phyloP scores from a whole-genome alignment of 768 basidiomycete genomes.

The Rhodotorula toruloides region DNA sequence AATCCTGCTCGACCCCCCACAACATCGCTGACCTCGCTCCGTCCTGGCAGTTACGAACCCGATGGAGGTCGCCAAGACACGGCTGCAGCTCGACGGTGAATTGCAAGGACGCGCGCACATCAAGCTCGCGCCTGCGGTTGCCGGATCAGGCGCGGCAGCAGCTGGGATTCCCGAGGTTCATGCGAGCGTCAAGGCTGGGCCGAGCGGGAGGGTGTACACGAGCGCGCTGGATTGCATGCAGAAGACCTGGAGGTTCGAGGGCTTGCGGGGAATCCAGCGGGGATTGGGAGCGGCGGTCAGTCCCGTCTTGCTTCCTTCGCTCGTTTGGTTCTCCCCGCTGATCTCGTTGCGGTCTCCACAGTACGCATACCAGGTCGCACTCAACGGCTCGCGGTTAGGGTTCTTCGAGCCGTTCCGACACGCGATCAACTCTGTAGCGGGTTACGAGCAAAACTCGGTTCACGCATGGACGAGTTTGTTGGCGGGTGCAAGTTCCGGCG shows the following conservation, averaged over 20 bases:
- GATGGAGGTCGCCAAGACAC: conserved; percentile 74
- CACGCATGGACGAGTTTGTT: conserved; percentile 69
- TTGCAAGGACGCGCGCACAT: conserved; percentile 58
- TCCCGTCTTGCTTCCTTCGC: conserved; percentile 22
- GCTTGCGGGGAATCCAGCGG: conserved; percentile 67
- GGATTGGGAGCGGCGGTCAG: conserved; percentile 83
- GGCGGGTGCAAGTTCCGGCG: conserved; percentile 84
- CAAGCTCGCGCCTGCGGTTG: background rate
- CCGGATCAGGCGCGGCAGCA: background rate
- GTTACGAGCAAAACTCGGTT: conserved; percentile 59
- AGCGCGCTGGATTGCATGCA: conserved; percentile 75
- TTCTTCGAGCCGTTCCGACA: conserved; percentile 91
- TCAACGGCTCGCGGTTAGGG: conserved; percentile 51
- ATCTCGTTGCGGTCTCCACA: conserved; percentile 44
- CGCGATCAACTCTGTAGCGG: conserved; percentile 63
- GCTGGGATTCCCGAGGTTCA: conserved; percentile 48
- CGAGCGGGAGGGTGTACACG: conserved; percentile 66
- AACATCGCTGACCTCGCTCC: conserved; percentile 44
- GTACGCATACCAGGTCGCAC: conserved; percentile 65
- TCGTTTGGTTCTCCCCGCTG: background rate
- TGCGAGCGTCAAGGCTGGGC: background rate
- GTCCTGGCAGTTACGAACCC: conserved; percentile 47
- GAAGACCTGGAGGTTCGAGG: conserved; percentile 43
- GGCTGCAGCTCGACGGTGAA: conserved; percentile 93
- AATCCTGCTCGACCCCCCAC: background rate